These are phyloP conservation scores for Solanum habrochaites DNA, from an alignment of 257 asterid genomes.

Conservation along the genomic window DNA sequence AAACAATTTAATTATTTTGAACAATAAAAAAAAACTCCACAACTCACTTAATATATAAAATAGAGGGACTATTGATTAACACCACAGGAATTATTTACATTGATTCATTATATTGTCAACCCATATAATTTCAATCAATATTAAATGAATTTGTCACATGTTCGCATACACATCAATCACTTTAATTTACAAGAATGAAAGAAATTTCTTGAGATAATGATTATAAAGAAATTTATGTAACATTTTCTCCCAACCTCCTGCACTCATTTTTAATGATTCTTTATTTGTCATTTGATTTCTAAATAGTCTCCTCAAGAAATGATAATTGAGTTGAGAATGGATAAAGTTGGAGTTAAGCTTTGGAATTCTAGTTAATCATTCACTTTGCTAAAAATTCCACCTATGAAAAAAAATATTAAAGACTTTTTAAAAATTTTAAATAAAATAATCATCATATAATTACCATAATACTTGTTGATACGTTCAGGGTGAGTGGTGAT, in stretches of 20 bases:
- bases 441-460: background rate
- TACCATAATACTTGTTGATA: background rate
- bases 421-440: background rate
- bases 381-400: constrained; percentile 10
- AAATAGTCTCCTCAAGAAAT: too few species aligned
- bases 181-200: background rate
- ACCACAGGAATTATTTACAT: background rate
- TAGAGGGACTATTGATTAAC: background rate
- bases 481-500: background rate
- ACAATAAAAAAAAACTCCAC: accelerated
- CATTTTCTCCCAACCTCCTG: background rate
- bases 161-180: background rate
- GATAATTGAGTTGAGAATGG: too few species aligned
- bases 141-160: background rate
- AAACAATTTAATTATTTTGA: too few species aligned
- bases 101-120: background rate
- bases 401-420: background rate
- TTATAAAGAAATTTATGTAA: background rate
- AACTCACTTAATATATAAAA: too few species aligned
- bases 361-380: too few species aligned
- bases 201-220: background rate
- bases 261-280: background rate
- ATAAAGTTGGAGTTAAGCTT: too few species aligned
- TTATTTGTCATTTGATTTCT: too few species aligned
- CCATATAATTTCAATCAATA: background rate